Evolutionary conservation across 768 basidiomycete genomes (phyloP).

Genomic region (Agaricus sinodeliciosus): DNA sequence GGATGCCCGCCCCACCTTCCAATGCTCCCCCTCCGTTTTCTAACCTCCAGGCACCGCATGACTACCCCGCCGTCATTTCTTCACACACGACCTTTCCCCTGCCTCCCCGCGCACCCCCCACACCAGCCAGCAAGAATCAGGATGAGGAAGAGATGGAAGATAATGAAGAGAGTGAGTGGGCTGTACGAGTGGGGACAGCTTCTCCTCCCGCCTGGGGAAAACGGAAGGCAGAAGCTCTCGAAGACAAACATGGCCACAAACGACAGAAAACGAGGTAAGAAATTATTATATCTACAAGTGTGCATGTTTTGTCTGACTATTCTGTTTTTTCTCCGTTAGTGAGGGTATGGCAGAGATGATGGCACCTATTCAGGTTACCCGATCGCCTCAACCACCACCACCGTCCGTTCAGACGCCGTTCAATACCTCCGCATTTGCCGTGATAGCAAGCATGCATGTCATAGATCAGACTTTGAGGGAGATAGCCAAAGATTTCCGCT

Average conservation of each 20-base stretch:
- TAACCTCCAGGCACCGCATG: constrained; percentile 1
- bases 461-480: constrained; percentile 59
- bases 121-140: constrained; percentile 33
- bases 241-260: constrained; percentile 31
- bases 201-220: constrained; percentile 70
- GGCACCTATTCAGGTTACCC: background rate
- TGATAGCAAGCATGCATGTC: constrained; percentile 46
- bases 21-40: background rate
- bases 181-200: constrained; percentile 52
- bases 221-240: constrained; percentile 37
- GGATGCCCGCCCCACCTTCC: background rate
- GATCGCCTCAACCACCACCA: constrained; percentile 7
- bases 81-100: constrained; percentile 13
- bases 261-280: constrained; percentile 36
- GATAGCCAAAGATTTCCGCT: constrained; percentile 64
- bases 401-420: constrained; percentile 10
- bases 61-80: constrained; percentile 12
- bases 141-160: constrained; percentile 68
- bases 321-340: background rate
- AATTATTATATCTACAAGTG: background rate
- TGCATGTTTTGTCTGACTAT: background rate
- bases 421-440: constrained; percentile 26
- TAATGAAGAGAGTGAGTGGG: constrained; percentile 56
- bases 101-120: constrained; percentile 12
- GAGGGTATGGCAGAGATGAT: constrained; percentile 1